Conservation (phyloP, 2,329 filamentous ascomycete species). For the Ceratocystis huliohia region DNA sequence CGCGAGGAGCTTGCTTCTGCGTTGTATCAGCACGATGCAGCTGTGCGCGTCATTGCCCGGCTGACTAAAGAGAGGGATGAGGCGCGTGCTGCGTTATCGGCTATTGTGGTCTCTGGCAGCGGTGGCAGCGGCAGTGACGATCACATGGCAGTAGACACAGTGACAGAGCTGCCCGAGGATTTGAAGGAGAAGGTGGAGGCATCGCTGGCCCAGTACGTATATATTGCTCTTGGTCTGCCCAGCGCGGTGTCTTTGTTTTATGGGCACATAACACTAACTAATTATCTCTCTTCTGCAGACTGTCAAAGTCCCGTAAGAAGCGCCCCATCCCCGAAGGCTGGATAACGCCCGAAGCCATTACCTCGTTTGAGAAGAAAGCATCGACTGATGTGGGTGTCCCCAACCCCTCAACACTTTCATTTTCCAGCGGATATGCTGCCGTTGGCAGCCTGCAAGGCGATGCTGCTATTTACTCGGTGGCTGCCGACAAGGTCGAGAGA, state of each 20-base stretch:
- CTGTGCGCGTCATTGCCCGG: conserved; percentile 85
- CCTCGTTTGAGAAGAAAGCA: conserved; percentile 34
- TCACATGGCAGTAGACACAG: conserved; percentile 79
- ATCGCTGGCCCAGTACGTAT: conserved; percentile 62
- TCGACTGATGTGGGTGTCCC: conserved; percentile 38
- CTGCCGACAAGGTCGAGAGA: conserved; percentile 53
- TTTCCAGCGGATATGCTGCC: conserved; percentile 52
- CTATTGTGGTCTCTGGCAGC: conserved; percentile 57
- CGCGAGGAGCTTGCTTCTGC: conserved; percentile 87
- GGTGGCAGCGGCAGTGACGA: conserved; percentile 47
- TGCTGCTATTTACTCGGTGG: conserved; percentile 62
- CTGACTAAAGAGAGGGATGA: conserved; percentile 87
- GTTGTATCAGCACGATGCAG: conserved; percentile 93
- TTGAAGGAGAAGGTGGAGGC: conserved; percentile 63
- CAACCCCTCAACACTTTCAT: conserved; percentile 38
- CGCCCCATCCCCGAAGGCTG: conserved; percentile 73
- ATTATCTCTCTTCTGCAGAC: conserved; percentile 34
- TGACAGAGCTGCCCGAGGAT: conserved; percentile 58
- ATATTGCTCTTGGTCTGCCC: background rate
- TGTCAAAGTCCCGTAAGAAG: conserved; percentile 83
- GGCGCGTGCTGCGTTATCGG: conserved; percentile 75
- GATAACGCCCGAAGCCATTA: conserved; percentile 62
- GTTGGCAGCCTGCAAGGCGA: conserved; percentile 63
- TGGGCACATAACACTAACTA: background rate
- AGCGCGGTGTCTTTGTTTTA: too few relatives aligned